These are phyloP conservation scores for Pulveroboletus sp. DNA, from an alignment of 768 basidiomycete species.

Conservation along the genomic window DNA sequence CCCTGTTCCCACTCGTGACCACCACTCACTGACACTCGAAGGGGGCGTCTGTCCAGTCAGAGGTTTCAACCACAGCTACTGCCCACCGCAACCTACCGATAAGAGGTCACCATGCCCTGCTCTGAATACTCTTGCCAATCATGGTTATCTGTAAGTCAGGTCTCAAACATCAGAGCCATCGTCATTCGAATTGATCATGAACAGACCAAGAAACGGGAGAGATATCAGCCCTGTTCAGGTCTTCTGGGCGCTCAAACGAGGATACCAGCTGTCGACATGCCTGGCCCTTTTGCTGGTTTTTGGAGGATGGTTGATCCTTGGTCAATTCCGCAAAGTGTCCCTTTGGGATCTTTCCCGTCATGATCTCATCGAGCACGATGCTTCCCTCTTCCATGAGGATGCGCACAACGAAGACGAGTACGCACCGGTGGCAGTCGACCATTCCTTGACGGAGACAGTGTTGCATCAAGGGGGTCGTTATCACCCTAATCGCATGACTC, in stretches of 20 bases:
- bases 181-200: not conserved
- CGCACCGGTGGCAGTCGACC: constrained; percentile 45
- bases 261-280: constrained; percentile 47
- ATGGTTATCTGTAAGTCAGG: constrained; percentile 64
- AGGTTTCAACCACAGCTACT: constrained; percentile 37
- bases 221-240: constrained; percentile 41
- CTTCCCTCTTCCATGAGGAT: constrained; percentile 49
- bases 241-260: constrained; percentile 40
- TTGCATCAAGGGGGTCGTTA: constrained; percentile 34
- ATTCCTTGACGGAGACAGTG: constrained; percentile 38
- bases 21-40: constrained; percentile 22
- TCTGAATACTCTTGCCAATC: constrained; percentile 69
- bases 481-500: constrained; percentile 27
- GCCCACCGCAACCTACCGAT: constrained; percentile 44
- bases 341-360: constrained; percentile 44
- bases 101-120: constrained; percentile 69
- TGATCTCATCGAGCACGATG: constrained; percentile 53
- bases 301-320: constrained; percentile 45
- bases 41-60: constrained; percentile 39
- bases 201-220: constrained; percentile 50
- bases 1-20: constrained; percentile 14
- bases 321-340: constrained; percentile 32
- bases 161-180: not conserved
- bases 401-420: constrained; percentile 42
- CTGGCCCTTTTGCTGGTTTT: constrained; percentile 47